phyloP scores from a whole-genome alignment of 257 asterid genomes.

The Capsicum rhomboideum region DNA sequence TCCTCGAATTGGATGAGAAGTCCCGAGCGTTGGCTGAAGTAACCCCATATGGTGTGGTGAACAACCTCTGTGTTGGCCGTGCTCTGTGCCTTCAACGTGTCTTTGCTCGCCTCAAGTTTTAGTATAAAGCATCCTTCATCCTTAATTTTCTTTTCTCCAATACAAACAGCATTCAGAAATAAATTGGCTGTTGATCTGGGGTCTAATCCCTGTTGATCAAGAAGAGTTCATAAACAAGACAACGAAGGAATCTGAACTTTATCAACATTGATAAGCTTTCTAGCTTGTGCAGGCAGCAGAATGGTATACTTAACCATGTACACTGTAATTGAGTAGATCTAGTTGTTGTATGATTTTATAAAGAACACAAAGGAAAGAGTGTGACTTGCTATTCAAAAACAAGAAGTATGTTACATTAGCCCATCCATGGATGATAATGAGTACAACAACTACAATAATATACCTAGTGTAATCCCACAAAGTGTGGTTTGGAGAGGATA shows the following conservation, averaged over 20 bases:
- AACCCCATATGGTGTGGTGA: slow-evolving; percentile 86
- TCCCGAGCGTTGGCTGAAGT: slow-evolving; percentile 79
- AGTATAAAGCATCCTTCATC: slow-evolving; percentile 68
- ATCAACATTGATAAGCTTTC: not conserved
- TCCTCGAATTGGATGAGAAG: slow-evolving; percentile 69
- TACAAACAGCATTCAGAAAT: slow-evolving; percentile 64
- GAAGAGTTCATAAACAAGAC: not conserved
- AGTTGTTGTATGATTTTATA: not conserved
- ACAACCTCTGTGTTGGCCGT: slow-evolving; percentile 62
- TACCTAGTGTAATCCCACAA: too few relatives aligned
- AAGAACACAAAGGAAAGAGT: not conserved
- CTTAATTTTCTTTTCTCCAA: slow-evolving; percentile 58
- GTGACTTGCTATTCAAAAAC: not conserved
- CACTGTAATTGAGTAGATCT: not conserved
- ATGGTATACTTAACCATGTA: not conserved
- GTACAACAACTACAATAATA: too few relatives aligned
- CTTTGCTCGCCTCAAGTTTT: slow-evolving; percentile 50
- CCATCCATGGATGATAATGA: not conserved
- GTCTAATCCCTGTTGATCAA: slow-evolving; percentile 58
- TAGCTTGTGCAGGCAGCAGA: not conserved
- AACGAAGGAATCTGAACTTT: not conserved
- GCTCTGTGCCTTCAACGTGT: slow-evolving; percentile 56
- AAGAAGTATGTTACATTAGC: not conserved
- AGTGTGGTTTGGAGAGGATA: too few relatives aligned
- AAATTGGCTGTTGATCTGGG: slow-evolving; percentile 89